These are phyloP conservation scores for Pilobolus umbonatus DNA, from an alignment of 192 early-diverging fungal genomes.

Conservation along the genomic window DNA sequence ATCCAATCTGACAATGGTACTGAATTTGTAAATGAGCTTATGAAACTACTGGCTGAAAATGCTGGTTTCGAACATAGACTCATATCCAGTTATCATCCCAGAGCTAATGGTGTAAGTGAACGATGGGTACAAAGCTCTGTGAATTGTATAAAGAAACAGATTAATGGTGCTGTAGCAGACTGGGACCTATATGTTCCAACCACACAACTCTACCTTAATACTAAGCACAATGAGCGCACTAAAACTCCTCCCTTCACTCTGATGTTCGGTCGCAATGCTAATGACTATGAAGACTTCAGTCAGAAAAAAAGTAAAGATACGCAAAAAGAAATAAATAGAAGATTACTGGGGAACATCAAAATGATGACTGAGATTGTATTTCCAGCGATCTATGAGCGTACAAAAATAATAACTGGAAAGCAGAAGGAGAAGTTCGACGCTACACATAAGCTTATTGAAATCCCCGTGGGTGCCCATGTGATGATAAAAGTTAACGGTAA, in stretches of 20 bases:
- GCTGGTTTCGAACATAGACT: slow-evolving; percentile 29
- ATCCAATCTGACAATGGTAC: slow-evolving; percentile 40
- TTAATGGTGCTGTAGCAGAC: slow-evolving; percentile 6
- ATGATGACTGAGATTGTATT: neutral
- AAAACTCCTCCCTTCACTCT: slow-evolving; percentile 38
- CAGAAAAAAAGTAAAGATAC: neutral
- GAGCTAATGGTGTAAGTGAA: slow-evolving; percentile 43
- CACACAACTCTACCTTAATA: slow-evolving; percentile 35
- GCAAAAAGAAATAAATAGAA: neutral
- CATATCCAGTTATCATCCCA: slow-evolving; percentile 37
- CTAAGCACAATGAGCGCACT: slow-evolving; percentile 19
- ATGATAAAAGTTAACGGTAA: too few species aligned
- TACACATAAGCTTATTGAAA: neutral
- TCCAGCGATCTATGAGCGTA: neutral
- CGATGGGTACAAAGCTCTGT: slow-evolving; percentile 22
- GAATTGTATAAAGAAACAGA: slow-evolving; percentile 27
- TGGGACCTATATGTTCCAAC: slow-evolving; percentile 38
- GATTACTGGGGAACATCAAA: neutral
- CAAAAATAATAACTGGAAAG: neutral
- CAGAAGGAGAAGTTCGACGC: neutral
- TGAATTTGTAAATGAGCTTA: slow-evolving; percentile 39
- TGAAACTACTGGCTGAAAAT: slow-evolving; percentile 8
- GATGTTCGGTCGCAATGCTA: slow-evolving; percentile 35
- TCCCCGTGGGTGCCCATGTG: neutral
- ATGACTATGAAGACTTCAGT: slow-evolving; percentile 21